Percentiles rank a stretch among this genome's conserved stretches.
These are phyloP conservation scores for Prosopis cineraria DNA, from an alignment of 306 rosid species.

Conservation along the genomic window DNA sequence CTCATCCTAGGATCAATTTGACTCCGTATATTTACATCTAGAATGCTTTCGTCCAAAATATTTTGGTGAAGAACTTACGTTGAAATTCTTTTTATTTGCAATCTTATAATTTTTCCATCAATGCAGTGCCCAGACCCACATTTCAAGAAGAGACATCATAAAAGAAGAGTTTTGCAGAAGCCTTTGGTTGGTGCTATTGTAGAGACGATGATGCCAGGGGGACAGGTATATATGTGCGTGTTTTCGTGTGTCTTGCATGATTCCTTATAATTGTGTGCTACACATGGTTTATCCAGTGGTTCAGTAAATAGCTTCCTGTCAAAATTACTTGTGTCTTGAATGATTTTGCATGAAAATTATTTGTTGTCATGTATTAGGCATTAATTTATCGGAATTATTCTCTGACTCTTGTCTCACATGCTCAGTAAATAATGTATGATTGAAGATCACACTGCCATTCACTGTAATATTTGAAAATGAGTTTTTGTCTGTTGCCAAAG, in stretches of 20 bases:
- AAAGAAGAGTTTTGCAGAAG: slow-evolving; percentile 87
- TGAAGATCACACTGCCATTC: neutral
- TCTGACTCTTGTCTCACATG: slow-evolving; percentile 4
- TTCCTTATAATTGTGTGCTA: neutral
- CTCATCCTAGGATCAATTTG: neutral
- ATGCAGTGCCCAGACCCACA: slow-evolving; percentile 97
- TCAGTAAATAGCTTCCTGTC: slow-evolving; percentile 7
- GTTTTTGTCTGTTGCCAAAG: no score
- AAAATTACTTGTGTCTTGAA: slow-evolving; percentile 11
- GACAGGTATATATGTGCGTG: slow-evolving; percentile 55
- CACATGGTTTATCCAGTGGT: neutral
- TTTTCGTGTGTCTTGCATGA: neutral
- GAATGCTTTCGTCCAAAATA: neutral
- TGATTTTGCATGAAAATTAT: neutral
- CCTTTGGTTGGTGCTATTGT: slow-evolving; percentile 67
- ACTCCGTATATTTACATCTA: slow-evolving; percentile 1
- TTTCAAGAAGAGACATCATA: slow-evolving; percentile 86
- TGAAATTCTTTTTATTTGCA: neutral
- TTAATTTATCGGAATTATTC: slow-evolving; percentile 2
- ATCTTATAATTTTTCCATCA: slow-evolving; percentile 28
- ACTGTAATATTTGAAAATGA: neutral
- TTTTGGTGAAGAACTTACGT: slow-evolving; percentile 10
- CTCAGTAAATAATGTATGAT: no score
- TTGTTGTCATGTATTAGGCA: neutral
- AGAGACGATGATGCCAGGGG: slow-evolving; percentile 58